Percentiles rank a stretch among this genome's conserved stretches.
Conservation (phyloP, 2,329 filamentous ascomycete species). For the Fusarium nanum region DNA sequence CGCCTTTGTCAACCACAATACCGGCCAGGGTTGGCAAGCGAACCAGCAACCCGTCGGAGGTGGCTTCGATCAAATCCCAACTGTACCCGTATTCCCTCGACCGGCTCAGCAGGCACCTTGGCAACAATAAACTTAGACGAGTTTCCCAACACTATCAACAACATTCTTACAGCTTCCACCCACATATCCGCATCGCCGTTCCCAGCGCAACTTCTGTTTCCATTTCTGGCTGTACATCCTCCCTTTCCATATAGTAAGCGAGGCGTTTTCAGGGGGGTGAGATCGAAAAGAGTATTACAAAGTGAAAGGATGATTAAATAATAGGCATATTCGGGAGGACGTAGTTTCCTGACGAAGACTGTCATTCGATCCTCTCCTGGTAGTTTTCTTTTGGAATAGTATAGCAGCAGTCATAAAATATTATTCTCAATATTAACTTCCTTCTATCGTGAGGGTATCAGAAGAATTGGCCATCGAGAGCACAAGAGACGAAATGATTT, state of each 20-base stretch:
- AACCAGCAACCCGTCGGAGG: conserved; percentile 83
- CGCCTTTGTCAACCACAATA: conserved; percentile 88
- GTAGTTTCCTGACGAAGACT: not conserved
- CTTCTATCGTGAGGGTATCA: not conserved
- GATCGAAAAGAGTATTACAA: conserved; percentile 39
- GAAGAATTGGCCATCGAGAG: not conserved
- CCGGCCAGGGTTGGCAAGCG: conserved; percentile 89
- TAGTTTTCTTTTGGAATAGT: conserved; percentile 42
- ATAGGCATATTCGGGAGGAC: not conserved
- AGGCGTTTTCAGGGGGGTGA: conserved; percentile 49
- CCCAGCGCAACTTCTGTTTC: conserved; percentile 20
- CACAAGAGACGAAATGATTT: not conserved
- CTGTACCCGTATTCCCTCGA: conserved; percentile 86
- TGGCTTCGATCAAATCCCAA: conserved; percentile 80
- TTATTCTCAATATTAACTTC: conserved; percentile 20
- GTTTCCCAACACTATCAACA: not conserved
- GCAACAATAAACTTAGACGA: conserved; percentile 59
- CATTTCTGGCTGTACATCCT: conserved; percentile 39
- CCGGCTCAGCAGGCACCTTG: conserved; percentile 73
- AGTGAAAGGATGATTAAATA: conserved; percentile 16
- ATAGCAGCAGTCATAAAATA: conserved; percentile 41
- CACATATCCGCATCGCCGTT: conserved; percentile 20
- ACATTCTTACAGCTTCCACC: conserved; percentile 5
- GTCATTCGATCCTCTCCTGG: conserved; percentile 22
- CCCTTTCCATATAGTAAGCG: conserved; percentile 49